Conservation (phyloP, 805 yeast species). For the Metschnikowia borealis region DNA sequence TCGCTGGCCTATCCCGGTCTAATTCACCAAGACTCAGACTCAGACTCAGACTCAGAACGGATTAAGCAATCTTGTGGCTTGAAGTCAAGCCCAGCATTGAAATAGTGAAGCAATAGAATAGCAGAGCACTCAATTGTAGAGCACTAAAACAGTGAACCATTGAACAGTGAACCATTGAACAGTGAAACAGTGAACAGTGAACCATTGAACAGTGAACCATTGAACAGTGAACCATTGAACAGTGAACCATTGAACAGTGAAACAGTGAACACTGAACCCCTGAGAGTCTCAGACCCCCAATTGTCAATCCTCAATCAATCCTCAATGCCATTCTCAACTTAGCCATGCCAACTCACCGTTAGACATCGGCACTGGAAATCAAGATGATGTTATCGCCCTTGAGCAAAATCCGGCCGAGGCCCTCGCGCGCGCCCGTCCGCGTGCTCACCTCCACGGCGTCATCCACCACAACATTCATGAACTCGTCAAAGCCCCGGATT, state of each 20-base stretch:
- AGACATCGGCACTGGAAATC: slow-evolving; percentile 41
- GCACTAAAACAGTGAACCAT: no score
- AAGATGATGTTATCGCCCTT: slow-evolving; percentile 94
- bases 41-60: background rate
- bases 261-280: background rate
- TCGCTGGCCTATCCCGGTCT: slow-evolving; percentile 2
- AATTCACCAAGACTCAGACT: slow-evolving; percentile 9
- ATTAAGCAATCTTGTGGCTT: slow-evolving; percentile 6
- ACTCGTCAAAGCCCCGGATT: slow-evolving; percentile 93
- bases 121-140: no score
- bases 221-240: no score
- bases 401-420: slow-evolving; percentile 70
- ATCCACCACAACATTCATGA: slow-evolving; percentile 75
- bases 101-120: no score
- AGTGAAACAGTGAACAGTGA: no score
- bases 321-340: background rate
- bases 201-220: no score
- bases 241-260: no score
- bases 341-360: background rate
- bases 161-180: no score
- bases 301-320: background rate
- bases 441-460: slow-evolving; percentile 61
- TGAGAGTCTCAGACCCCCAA: no score
- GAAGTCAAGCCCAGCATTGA: background rate
- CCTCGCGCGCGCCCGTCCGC: slow-evolving; percentile 45